Conservation (phyloP, 1,284 basidiomycete genomes). For the Malassezia psittaci region DNA sequence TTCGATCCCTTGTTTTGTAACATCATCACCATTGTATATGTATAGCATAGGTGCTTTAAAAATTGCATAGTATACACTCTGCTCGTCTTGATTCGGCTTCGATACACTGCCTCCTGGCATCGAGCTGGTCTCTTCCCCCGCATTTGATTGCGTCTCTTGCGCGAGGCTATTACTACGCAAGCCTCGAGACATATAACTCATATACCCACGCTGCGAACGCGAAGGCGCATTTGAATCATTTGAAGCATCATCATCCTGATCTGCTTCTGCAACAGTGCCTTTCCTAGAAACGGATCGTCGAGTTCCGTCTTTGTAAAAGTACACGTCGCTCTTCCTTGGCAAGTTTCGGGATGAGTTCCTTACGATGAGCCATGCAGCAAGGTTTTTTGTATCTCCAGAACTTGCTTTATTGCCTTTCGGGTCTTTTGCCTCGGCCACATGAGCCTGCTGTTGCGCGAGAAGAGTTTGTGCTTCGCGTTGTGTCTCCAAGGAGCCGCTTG, state of each 20-base stretch:
- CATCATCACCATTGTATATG: slow-evolving; percentile 39
- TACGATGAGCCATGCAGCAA: background rate
- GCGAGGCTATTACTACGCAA: background rate
- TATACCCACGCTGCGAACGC: slow-evolving; percentile 20
- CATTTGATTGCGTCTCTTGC: slow-evolving; percentile 8
- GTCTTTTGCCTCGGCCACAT: background rate
- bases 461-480: background rate
- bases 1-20: slow-evolving; percentile 29
- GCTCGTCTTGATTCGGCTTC: slow-evolving; percentile 8
- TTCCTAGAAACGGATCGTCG: background rate
- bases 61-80: slow-evolving; percentile 35
- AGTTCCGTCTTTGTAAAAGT: background rate
- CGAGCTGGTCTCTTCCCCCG: background rate
- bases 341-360: background rate
- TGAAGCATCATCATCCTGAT: slow-evolving; percentile 14
- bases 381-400: slow-evolving; percentile 15
- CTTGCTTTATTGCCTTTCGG: background rate
- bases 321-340: slow-evolving; percentile 1
- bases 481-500: too few relatives aligned
- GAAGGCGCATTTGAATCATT: background rate
- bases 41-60: slow-evolving; percentile 43
- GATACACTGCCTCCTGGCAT: background rate
- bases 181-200: slow-evolving; percentile 31
- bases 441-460: slow-evolving; percentile 6
- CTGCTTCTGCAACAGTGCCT: slow-evolving; percentile 29